Conservation (phyloP, 257 asterid genomes). For the Solanum okadae region DNA sequence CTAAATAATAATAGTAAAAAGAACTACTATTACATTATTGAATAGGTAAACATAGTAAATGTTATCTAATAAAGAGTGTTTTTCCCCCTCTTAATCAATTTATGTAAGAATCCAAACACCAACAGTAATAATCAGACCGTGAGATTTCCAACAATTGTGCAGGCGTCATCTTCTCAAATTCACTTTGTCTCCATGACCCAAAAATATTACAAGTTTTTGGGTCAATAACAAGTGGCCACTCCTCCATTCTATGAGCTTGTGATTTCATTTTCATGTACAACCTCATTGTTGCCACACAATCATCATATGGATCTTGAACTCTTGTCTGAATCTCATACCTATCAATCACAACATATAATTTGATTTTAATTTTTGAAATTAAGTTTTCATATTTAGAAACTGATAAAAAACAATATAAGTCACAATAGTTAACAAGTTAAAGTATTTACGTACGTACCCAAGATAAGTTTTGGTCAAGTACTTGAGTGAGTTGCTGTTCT, state of each 20-base stretch:
- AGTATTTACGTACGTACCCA: conserved; percentile 25
- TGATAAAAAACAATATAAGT: not conserved
- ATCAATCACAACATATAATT: not conserved
- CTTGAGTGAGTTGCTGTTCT: conserved; percentile 84
- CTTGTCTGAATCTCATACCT: conserved; percentile 54
- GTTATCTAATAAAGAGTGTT: not conserved
- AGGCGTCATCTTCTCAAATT: conserved; percentile 80
- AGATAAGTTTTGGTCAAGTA: conserved; percentile 66
- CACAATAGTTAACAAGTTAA: not conserved
- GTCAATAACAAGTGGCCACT: conserved; percentile 55
- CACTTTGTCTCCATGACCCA: conserved; percentile 56
- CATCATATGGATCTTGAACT: conserved; percentile 84
- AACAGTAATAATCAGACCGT: conserved; percentile 72
- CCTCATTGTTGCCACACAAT: conserved; percentile 74
- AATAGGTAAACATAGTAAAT: too few relatives aligned
- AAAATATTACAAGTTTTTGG: conserved; percentile 59
- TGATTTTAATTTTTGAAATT: not conserved
- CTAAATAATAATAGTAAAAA: not conserved
- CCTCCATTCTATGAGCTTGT: conserved; percentile 47
- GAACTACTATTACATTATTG: not conserved
- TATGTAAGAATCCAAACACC: conserved; percentile 52
- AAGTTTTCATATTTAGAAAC: not conserved
- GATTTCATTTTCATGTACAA: conserved; percentile 74
- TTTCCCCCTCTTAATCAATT: not conserved
- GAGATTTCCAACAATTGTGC: conserved; percentile 58